Percentiles rank a stretch among this genome's conserved stretches.
Evolutionary conservation across 441 rosid genomes (phyloP).

Genomic region (Aquilaria agallochum): DNA sequence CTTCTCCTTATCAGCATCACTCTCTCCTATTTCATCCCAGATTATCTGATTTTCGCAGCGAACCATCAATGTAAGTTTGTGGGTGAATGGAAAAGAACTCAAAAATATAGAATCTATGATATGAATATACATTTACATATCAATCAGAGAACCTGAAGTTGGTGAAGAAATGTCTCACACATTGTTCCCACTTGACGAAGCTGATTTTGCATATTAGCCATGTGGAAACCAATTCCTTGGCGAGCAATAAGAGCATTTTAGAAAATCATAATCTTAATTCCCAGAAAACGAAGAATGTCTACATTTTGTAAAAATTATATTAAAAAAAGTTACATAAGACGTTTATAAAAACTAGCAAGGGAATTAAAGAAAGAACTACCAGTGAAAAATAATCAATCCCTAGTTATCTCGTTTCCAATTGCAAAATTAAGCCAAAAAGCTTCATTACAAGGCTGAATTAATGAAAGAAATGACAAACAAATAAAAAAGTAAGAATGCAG

Average conservation of each 20-base stretch:
- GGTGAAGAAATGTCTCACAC: slow-evolving; percentile 64
- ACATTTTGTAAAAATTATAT: too few species aligned
- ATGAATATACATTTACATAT: slow-evolving; percentile 1
- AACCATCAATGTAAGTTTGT: not conserved
- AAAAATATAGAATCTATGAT: not conserved
- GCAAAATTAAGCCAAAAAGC: too few species aligned
- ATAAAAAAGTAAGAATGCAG: not conserved
- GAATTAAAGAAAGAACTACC: too few species aligned
- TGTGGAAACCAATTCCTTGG: slow-evolving; percentile 26
- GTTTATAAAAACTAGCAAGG: too few species aligned
- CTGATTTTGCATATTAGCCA: slow-evolving; percentile 44
- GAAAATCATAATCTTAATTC: too few species aligned
- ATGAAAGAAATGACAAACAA: not conserved
- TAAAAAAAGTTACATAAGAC: too few species aligned
- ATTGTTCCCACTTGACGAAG: slow-evolving; percentile 70
- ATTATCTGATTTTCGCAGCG: slow-evolving; percentile 46
- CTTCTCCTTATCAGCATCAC: slow-evolving; percentile 72
- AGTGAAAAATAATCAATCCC: too few species aligned
- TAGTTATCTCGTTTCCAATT: too few species aligned
- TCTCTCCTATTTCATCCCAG: slow-evolving; percentile 99
- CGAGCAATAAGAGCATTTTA: not conserved
- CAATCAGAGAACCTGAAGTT: slow-evolving; percentile 36
- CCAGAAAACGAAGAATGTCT: too few species aligned
- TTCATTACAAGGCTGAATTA: too few species aligned
- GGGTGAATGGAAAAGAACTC: not conserved